Base-by-base conservation (phyloP, 768 basidiomycete species). In the Tulasnella sp. region DNA sequence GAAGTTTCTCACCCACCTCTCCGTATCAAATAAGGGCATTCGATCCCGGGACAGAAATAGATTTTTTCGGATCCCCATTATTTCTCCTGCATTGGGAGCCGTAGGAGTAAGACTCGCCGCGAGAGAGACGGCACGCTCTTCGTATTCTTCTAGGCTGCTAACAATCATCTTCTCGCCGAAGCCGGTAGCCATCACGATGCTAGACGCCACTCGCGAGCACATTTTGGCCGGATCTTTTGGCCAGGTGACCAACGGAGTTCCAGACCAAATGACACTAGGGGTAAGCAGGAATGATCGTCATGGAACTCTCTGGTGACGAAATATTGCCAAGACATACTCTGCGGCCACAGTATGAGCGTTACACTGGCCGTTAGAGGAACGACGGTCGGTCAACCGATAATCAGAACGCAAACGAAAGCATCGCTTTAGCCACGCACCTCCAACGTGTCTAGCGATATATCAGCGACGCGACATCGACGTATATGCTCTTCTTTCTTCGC, bases 291-390 rank as follows among this genome's bases (percentile, higher is more conserved):
- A 8, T 24, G 10, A n/a, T 56, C 54, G 34, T 11, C 15, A 13
- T 38, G n/a, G 17, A 21, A 19, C 11, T 11, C 11, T 53, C 11
- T 32, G n/a, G 30, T 8, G 27, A 3, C 13, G 47, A 61, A 26
- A 5, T n/a, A n/a, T 19, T 44, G n/a, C 29, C 34, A 29, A 30
- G 30, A 68, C 76, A 55, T 55, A 78, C 76, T 79, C 78, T 11
- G 75, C 73, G 11, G 77, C 75, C 41, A 77, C 73, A 3, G 78
- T 79, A 56, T 79, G 78, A 17, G 78, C 78, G 60, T 76, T 79
- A 65, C 78, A 78, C 77, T 78, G 10, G 23, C 43, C 41, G 23
- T 23, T 17, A 29, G 41, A 7, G 5, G 34, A 38, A 7, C 34
- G 34, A 60, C 30, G 54, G 53, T 26, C 27, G 29, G 49, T 11